Percentiles rank a stretch among this genome's conserved stretches.
Conservation (phyloP, 1,284 basidiomycete species). For the Cutaneotrichosporon curvatum region DNA sequence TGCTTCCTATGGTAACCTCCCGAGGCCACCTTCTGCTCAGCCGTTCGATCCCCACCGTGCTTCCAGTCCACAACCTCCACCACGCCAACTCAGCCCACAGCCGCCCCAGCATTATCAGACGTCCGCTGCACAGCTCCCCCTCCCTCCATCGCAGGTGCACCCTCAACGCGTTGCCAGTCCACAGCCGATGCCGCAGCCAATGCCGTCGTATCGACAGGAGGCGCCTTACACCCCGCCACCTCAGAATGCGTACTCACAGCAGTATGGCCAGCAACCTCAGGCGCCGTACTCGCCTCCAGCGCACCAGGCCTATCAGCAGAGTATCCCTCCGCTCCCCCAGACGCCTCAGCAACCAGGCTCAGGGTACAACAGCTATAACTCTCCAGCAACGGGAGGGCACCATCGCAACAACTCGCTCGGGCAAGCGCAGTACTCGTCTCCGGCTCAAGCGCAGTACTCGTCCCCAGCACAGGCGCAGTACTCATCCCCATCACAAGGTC, state of each 20-base stretch:
- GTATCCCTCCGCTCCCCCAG: background rate
- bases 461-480: background rate
- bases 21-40: background rate
- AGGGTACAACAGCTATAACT: background rate
- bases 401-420: slow-evolving; percentile 3
- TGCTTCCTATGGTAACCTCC: background rate
- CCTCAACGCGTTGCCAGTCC: too few species aligned
- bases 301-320: background rate
- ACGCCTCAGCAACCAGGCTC: background rate
- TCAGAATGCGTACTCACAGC: background rate
- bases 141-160: background rate
- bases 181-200: too few species aligned
- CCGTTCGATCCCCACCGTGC: background rate
- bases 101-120: background rate
- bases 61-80: background rate
- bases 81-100: slow-evolving; percentile 4
- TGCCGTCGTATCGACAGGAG: background rate
- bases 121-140: background rate
- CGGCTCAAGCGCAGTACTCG: slow-evolving; percentile 6
- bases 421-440: slow-evolving; percentile 4
- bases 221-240: slow-evolving; percentile 1
- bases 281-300: background rate
- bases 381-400: background rate
- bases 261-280: background rate
- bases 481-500: background rate